Evolutionary conservation across 306 rosid species (phyloP), one percentile per base, ranked within the genome.

Genomic region (Dalbergia cochinchinensis): DNA sequence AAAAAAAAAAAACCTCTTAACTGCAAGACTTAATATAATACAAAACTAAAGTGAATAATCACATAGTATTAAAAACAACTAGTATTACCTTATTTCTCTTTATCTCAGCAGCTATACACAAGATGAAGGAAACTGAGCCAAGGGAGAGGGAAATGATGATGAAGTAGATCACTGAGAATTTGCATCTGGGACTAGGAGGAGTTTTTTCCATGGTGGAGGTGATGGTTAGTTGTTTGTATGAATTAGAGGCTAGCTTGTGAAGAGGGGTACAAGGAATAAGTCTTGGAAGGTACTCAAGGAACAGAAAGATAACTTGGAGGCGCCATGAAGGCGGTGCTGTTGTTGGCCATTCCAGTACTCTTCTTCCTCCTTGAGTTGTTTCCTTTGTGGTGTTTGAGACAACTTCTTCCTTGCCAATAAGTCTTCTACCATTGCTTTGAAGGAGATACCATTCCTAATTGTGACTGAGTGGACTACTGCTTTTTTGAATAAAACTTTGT

Each of bases 71-170:
- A 6, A 44, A 4, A 3, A 4, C 19, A 2, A 45, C 13, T 9
- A 11, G 55, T 4, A 50, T 4, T 78, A 90, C 91, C 95, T 86
- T 85, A 12, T 87, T 82, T 77, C 87, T 86, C 80, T 71, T 82
- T 7, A 83, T 47, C 84, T 88, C 94, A 0, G 98, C 94, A 1
- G 86, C 94, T 63, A 92, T 79, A 82, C 97, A 94, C 7, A 88
- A 84, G 34, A 80, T 19, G 69, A 81, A 83, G 78, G 98, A 88
- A 63, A 84, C 47, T 34, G 88, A 39, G 50, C 96, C 91, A 47
- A 89, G 88, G 53, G 79, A 85, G 84, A 82, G 90, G 48, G 84
- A 85, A 69, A 82, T 20, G 53, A 84, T 68, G 70, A 73, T 6
- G 70, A 71, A 70, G 65, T 82, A 80, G 41, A 67, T 69, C 7